Conservation (phyloP, 2,329 filamentous ascomycete species). For the Arachnomyces sp. region DNA sequence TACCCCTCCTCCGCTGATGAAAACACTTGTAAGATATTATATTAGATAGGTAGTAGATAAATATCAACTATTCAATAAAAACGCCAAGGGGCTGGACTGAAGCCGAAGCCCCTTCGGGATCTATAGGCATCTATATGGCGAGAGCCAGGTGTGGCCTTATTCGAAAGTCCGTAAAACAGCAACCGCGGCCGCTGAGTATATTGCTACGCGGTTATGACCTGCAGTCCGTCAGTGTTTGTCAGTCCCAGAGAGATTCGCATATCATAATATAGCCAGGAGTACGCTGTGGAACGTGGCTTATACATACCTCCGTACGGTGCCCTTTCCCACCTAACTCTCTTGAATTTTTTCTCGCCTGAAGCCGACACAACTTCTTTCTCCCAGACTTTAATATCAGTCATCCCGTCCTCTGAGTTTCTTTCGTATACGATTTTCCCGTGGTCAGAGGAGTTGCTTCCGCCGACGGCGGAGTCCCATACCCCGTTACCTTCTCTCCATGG, state of each 20-base stretch:
- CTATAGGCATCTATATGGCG: no score
- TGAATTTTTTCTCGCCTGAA: slow-evolving; percentile 16
- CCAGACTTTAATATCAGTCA: slow-evolving; percentile 31
- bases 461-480: slow-evolving; percentile 32
- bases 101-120: no score
- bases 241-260: background rate
- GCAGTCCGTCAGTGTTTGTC: background rate
- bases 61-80: no score
- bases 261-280: no score
- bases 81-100: no score
- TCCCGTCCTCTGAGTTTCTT: slow-evolving; percentile 21
- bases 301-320: slow-evolving; percentile 35
- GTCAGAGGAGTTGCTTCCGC: slow-evolving; percentile 16
- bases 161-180: slow-evolving; percentile 30
- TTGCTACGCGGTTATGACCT: slow-evolving; percentile 36
- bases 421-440: slow-evolving; percentile 24
- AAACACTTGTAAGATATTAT: no score
- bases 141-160: no score
- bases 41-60: no score
- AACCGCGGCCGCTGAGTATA: slow-evolving; percentile 30
- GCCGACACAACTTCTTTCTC: slow-evolving; percentile 18
- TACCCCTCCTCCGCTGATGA: no score
- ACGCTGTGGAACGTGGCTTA: no score
- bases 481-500: slow-evolving; percentile 49
- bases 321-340: slow-evolving; percentile 37